Evolutionary conservation across 495 filamentous ascomycete genomes (phyloP).

Genomic region (Talaromyces ruber): DNA sequence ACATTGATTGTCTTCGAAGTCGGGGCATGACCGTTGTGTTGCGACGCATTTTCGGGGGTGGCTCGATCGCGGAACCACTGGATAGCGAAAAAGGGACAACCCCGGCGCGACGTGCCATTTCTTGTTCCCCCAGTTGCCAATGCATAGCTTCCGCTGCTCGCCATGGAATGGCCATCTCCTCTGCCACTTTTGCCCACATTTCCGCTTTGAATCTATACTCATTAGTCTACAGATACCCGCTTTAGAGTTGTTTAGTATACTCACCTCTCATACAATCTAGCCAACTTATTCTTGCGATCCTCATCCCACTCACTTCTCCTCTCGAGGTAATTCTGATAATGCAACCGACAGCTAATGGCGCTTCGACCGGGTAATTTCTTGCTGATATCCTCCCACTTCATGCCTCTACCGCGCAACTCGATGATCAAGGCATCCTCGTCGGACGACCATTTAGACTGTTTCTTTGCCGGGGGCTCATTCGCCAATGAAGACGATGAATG

Average conservation of each 20-base stretch:
- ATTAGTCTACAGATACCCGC: not conserved
- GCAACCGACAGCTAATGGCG: slow-evolving; percentile 85
- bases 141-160: slow-evolving; percentile 95
- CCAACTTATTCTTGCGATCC: slow-evolving; percentile 93
- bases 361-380: slow-evolving; percentile 82
- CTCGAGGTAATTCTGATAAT: slow-evolving; percentile 97
- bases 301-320: slow-evolving; percentile 89
- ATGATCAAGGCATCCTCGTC: slow-evolving; percentile 90
- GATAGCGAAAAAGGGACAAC: slow-evolving; percentile 71
- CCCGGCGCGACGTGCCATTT: slow-evolving; percentile 87
- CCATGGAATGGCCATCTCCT: slow-evolving; percentile 96
- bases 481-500: slow-evolving; percentile 22
- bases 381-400: slow-evolving; percentile 99
- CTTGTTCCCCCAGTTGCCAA: slow-evolving; percentile 88
- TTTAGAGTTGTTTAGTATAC: slow-evolving; percentile 10
- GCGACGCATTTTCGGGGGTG: slow-evolving; percentile 34
- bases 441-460: slow-evolving; percentile 90
- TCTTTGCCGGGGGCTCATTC: slow-evolving; percentile 73
- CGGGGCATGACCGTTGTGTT: slow-evolving; percentile 34
- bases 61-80: slow-evolving; percentile 48
- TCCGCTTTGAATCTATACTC: slow-evolving; percentile 78
- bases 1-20: slow-evolving; percentile 23
- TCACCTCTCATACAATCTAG: slow-evolving; percentile 91
- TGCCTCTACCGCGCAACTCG: slow-evolving; percentile 73
- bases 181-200: slow-evolving; percentile 91